Evolutionary conservation across 768 basidiomycete genomes (phyloP), one percentile per base, ranked within the genome.

Genomic region (Lentinula aciculospora): DNA sequence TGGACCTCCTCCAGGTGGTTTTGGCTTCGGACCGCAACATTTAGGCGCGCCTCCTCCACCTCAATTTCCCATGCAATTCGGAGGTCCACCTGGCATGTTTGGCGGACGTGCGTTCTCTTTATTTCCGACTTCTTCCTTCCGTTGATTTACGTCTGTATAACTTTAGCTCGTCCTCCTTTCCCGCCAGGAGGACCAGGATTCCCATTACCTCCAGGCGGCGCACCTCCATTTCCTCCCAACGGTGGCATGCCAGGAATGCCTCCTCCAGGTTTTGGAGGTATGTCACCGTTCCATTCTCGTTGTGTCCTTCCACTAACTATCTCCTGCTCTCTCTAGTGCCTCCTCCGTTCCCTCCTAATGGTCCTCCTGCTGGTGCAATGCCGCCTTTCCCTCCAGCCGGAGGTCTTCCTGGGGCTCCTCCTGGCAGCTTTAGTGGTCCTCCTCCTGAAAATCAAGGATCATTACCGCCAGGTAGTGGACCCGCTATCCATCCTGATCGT

Each of bases 1-100:
- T 53, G 89, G 89, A 2, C 92, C 91, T 39, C 92, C 92, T 62
- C 89, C 89, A 10, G 91, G 91, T 53, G 91, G 92, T 3, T 93
- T 92, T 61, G 89, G 89, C 7, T 92, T 92, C 63, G 89, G 89
- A 23, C 89, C 90, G 39, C 89, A 89, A 60, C 89, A 91, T 70
- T 76, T 92, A 51, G 81, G 79, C 53, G 79, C 73, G 1, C 82
- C 84, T 10, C 75, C 77, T n/a, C 75, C 76, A 31, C 73, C 56
- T 46, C 51, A 53, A 28, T 53, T 53, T 25, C 56, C 56, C 34
- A 29, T 46, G 32, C 29, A 73, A 21, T 78, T 72, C 60, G 77
- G 74, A 46, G 72, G 67, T 25, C 79, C 83, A 2, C 71, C 84
- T 8, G 42, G 42, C 21, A 55, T 47, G 17, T 68, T 65, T 40